Evolutionary conservation across 805 yeast species (phyloP).

Genomic region (Lipomyces japonicus): DNA sequence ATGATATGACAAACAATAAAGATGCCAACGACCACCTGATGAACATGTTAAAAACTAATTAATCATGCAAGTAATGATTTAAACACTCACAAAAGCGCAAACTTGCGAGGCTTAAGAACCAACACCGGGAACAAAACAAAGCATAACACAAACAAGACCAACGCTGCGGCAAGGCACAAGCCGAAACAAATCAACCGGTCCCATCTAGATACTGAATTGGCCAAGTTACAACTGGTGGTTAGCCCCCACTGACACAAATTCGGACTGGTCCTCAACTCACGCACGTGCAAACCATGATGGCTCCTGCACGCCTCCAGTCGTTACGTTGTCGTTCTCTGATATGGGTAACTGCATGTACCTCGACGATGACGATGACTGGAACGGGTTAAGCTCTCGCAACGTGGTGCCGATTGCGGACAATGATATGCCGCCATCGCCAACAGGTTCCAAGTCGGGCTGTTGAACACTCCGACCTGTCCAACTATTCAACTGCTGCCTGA

Average conservation of each 20-base stretch:
- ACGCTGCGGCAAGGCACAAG: slow-evolving; percentile 69
- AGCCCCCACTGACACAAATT: neutral
- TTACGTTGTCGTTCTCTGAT: slow-evolving; percentile 49
- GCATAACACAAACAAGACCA: slow-evolving; percentile 77
- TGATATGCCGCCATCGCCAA: slow-evolving; percentile 12
- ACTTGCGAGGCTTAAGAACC: slow-evolving; percentile 84
- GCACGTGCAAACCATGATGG: slow-evolving; percentile 65
- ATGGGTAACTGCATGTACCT: slow-evolving; percentile 61
- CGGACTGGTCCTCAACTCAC: slow-evolving; percentile 4
- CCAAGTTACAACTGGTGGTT: neutral
- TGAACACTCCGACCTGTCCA: slow-evolving; percentile 21
- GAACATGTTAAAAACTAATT: slow-evolving; percentile 31
- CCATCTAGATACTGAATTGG: slow-evolving; percentile 52
- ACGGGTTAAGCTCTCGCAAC: slow-evolving; percentile 18
- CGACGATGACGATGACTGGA: slow-evolving; percentile 4
- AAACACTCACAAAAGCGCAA: slow-evolving; percentile 48
- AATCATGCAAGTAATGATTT: slow-evolving; percentile 28
- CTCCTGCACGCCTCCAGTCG: slow-evolving; percentile 42
- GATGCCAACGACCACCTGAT: slow-evolving; percentile 85
- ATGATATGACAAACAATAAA: slow-evolving; percentile 76
- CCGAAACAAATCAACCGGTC: slow-evolving; percentile 77
- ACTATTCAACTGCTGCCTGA: slow-evolving; percentile 23
- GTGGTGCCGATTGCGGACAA: slow-evolving; percentile 13
- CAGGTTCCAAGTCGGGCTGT: neutral
- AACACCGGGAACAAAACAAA: slow-evolving; percentile 83